Conservation (phyloP, 2,329 filamentous ascomycete genomes). For the Aureobasidium sp. region DNA sequence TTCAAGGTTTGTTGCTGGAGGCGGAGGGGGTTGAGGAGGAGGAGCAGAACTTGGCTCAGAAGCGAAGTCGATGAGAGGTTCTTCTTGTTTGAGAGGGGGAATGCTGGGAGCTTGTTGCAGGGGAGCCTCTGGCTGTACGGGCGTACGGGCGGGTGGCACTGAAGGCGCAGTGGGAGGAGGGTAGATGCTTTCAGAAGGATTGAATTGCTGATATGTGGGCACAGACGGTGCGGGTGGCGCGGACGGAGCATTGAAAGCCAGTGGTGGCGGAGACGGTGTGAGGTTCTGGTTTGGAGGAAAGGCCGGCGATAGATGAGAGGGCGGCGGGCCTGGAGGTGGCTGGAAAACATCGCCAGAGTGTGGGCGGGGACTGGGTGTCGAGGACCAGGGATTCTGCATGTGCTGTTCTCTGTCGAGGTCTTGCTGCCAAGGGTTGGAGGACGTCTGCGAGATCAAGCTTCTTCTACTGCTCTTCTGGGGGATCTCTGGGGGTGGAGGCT, state of each 20-base stretch:
- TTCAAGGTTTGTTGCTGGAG: constrained; percentile 23
- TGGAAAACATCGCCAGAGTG: background rate
- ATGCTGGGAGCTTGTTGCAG: constrained; percentile 27
- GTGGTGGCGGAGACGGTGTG: background rate
- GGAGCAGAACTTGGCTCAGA: constrained; percentile 25
- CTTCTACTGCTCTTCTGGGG: constrained; percentile 12
- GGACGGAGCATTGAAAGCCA: background rate
- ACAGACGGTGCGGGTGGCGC: constrained; percentile 14
- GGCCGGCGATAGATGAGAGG: background rate
- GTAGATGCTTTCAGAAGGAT: background rate
- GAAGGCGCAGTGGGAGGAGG: background rate
- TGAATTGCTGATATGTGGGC: background rate
- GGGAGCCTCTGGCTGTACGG: constrained; percentile 12
- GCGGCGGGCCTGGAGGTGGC: constrained; percentile 1
- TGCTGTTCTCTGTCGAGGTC: constrained; percentile 24
- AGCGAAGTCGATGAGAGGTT: constrained; percentile 26
- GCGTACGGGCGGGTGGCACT: background rate
- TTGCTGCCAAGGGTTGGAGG: constrained; percentile 17
- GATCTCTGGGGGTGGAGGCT: constrained; percentile 2
- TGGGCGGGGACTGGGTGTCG: background rate
- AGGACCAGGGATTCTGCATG: background rate
- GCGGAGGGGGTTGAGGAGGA: constrained; percentile 27
- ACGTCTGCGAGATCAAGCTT: constrained; percentile 5
- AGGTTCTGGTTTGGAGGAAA: background rate
- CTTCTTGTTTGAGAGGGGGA: constrained; percentile 24